Percentiles rank a stretch among this genome's conserved stretches.
phyloP scores from a whole-genome alignment of 352 stramenopile species.

The Phytophthora niederhauseri region DNA sequence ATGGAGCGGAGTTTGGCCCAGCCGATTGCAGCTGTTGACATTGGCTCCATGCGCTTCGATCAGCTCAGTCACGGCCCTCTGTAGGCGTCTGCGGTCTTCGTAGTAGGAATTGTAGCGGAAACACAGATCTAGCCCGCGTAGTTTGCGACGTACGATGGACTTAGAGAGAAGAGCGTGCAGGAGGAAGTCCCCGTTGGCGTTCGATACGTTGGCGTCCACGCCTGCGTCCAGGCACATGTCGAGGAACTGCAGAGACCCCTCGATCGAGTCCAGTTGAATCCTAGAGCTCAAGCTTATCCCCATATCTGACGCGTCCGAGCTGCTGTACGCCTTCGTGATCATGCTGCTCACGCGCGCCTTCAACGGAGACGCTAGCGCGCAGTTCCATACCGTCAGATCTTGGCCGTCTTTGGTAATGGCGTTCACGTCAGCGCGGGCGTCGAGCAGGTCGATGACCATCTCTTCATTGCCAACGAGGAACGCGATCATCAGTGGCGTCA shows the following conservation, averaged over 20 bases:
- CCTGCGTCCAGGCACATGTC: slow-evolving; percentile 38
- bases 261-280: slow-evolving; percentile 44
- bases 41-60: slow-evolving; percentile 46
- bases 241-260: slow-evolving; percentile 39
- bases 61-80: slow-evolving; percentile 32
- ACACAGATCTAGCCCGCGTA: slow-evolving; percentile 65
- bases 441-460: slow-evolving; percentile 39
- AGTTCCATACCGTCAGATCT: slow-evolving; percentile 68
- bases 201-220: slow-evolving; percentile 70
- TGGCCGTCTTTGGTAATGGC: slow-evolving; percentile 56
- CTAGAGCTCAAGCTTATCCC: slow-evolving; percentile 3
- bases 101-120: slow-evolving; percentile 60
- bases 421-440: slow-evolving; percentile 48
- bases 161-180: slow-evolving; percentile 69
- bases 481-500: slow-evolving; percentile 66
- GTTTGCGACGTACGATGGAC: slow-evolving; percentile 45
- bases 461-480: slow-evolving; percentile 53
- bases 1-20: slow-evolving; percentile 73
- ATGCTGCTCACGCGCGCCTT: slow-evolving; percentile 21
- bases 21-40: slow-evolving; percentile 61
- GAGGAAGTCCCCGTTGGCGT: slow-evolving; percentile 61
- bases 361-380: slow-evolving; percentile 44
- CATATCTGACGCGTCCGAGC: neutral
- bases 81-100: slow-evolving; percentile 29
- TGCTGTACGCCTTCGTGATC: slow-evolving; percentile 22